These are phyloP conservation scores for Dinochytrium kinnereticum DNA, from an alignment of 371 early-diverging fungal species.

Conservation along the genomic window DNA sequence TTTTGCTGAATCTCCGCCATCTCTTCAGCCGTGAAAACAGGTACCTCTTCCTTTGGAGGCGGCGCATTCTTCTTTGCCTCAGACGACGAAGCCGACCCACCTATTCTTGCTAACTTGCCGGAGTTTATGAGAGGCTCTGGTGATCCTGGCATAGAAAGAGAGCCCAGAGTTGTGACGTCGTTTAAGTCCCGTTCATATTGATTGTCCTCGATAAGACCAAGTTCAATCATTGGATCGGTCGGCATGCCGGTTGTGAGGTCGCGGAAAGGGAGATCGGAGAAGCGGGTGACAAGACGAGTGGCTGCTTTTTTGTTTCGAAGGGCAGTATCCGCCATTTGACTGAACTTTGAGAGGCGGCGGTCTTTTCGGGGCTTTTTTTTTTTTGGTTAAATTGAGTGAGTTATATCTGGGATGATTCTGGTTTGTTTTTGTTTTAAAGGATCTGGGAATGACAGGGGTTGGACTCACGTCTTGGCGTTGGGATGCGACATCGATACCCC, in stretches of 20 bases:
- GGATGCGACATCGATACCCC: background rate
- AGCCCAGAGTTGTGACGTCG: background rate
- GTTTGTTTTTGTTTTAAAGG: no score
- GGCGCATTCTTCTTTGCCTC: background rate
- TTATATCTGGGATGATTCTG: no score
- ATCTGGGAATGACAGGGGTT: background rate
- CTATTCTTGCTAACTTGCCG: background rate
- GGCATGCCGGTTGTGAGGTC: constrained; percentile 11
- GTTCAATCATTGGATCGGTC: constrained; percentile 3
- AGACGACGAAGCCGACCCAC: background rate
- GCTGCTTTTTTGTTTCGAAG: constrained; percentile 8
- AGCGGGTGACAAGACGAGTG: background rate
- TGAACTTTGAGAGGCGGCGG: background rate
- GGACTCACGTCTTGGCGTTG: constrained; percentile 4
- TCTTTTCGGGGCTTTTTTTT: background rate
- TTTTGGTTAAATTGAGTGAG: no score
- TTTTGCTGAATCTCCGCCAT: background rate
- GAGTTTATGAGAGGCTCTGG: background rate
- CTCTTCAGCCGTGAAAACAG: background rate
- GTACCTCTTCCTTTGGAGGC: background rate
- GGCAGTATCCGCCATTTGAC: constrained; percentile 10
- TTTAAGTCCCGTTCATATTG: constrained; percentile 6
- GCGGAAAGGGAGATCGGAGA: constrained; percentile 9
- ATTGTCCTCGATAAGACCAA: background rate
- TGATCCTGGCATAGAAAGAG: background rate